Conservation (phyloP, 352 stramenopile genomes). For the Elongisporangium senticosum region DNA sequence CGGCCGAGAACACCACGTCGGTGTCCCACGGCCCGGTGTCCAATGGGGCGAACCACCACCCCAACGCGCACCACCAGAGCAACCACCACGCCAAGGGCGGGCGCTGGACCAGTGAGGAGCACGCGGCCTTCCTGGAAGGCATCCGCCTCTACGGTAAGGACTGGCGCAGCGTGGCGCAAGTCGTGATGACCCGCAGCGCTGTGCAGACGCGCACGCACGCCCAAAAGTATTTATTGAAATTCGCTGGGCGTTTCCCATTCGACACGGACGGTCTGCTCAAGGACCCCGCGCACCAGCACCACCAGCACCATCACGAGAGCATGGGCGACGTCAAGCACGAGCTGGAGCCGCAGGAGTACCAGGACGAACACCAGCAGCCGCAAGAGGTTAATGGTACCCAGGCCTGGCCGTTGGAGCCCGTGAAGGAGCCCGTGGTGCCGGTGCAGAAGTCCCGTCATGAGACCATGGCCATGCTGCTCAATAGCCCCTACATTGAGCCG, state of each 20-base stretch:
- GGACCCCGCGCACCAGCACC: conserved; percentile 19
- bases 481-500: conserved; percentile 42
- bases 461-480: conserved; percentile 73
- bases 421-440: conserved; percentile 13
- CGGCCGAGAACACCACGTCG: background rate
- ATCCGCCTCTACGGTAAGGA: conserved; percentile 86
- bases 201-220: conserved; percentile 87
- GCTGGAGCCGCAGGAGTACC: conserved; percentile 21
- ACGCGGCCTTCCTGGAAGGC: conserved; percentile 80
- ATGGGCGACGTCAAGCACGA: conserved; percentile 12
- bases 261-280: conserved; percentile 44
- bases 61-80: background rate
- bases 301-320: conserved; percentile 17
- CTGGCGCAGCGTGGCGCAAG: conserved; percentile 78
- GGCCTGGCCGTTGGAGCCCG: conserved; percentile 21
- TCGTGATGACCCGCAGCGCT: conserved; percentile 78
- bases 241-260: conserved; percentile 75
- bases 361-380: conserved; percentile 12
- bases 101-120: conserved; percentile 85
- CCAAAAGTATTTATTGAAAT: conserved; percentile 93
- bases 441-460: conserved; percentile 20
- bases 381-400: background rate
- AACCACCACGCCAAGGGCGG: conserved; percentile 56
- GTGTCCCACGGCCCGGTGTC: background rate
- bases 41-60: background rate